Conservation (phyloP, 805 yeast species). For the Yamadazyma olivae region DNA sequence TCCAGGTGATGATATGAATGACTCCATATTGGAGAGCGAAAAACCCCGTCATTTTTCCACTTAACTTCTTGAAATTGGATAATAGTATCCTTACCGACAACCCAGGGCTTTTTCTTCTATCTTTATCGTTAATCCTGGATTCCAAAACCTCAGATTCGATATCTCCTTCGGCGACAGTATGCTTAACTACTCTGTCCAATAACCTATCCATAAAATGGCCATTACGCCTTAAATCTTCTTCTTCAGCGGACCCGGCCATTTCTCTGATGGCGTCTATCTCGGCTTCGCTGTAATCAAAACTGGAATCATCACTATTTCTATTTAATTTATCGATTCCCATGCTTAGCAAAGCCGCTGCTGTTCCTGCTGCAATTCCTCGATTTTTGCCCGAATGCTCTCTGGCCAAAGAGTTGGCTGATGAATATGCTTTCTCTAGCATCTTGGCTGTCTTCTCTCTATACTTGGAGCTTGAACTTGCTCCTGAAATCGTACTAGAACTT, state of each 20-base stretch:
- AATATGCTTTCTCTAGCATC: conserved; percentile 19
- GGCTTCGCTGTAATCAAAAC: conserved; percentile 19
- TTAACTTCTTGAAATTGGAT: conserved; percentile 55
- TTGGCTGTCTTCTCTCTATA: conserved; percentile 11
- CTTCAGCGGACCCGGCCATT: conserved; percentile 29
- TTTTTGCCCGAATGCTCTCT: conserved; percentile 22
- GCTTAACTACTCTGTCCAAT: conserved; percentile 50
- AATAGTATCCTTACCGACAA: conserved; percentile 57
- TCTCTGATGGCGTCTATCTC: conserved; percentile 24
- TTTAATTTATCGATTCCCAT: conserved; percentile 27
- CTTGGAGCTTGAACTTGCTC: too few species aligned
- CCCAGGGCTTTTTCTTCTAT: conserved; percentile 43
- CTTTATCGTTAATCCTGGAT: conserved; percentile 42
- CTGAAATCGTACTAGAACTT: too few species aligned
- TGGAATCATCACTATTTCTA: conserved; percentile 1
- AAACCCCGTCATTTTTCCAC: conserved; percentile 52
- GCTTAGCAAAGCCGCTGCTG: conserved; percentile 33
- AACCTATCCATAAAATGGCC: conserved; percentile 58
- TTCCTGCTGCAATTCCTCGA: conserved; percentile 34
- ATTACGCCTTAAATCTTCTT: not conserved
- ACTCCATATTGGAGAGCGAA: conserved; percentile 62
- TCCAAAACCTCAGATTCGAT: conserved; percentile 47
- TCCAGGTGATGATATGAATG: conserved; percentile 68
- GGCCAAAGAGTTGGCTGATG: conserved; percentile 23
- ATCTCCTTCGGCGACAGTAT: conserved; percentile 42